Conservation (phyloP, 2,329 filamentous ascomycete genomes). For the Penicillium sclerotiorum region DNA sequence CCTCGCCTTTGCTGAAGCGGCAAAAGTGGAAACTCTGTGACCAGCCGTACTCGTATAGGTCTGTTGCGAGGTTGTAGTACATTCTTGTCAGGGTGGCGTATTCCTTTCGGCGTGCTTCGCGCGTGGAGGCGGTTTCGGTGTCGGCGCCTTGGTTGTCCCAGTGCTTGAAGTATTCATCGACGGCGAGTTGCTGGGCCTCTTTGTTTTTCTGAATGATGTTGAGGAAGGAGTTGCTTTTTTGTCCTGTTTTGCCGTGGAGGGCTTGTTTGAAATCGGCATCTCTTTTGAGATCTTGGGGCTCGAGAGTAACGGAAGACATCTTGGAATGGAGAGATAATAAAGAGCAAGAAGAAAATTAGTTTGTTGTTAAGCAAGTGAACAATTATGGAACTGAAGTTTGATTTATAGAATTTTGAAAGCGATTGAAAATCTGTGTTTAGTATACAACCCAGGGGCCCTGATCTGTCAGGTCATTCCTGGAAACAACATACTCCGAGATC, state of each 20-base stretch:
- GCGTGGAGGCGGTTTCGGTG: conserved; percentile 78
- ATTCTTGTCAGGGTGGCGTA: conserved; percentile 93
- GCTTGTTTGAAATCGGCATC: conserved; percentile 2
- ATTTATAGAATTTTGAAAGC: too few relatives aligned
- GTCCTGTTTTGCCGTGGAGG: neutral
- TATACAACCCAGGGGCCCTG: too few relatives aligned
- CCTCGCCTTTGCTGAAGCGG: conserved; percentile 82
- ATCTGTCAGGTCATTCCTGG: too few relatives aligned
- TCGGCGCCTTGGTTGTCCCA: conserved; percentile 82
- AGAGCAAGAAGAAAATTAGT: too few relatives aligned
- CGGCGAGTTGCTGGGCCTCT: conserved; percentile 74
- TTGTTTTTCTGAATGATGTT: conserved; percentile 64
- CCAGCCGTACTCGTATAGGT: conserved; percentile 96
- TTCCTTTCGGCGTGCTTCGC: conserved; percentile 69
- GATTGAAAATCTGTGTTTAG: too few relatives aligned
- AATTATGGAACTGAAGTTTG: too few relatives aligned
- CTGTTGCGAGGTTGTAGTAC: conserved; percentile 95
- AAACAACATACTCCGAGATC: too few relatives aligned
- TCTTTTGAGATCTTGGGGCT: neutral
- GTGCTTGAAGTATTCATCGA: conserved; percentile 94
- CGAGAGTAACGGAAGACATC: neutral
- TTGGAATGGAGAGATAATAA: too few relatives aligned
- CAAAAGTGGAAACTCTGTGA: conserved; percentile 94
- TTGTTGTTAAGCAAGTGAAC: too few relatives aligned
- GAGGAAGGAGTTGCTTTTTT: neutral